Evolutionary conservation across 1,284 basidiomycete genomes (phyloP).

Genomic region (Heterobasidion annosum): DNA sequence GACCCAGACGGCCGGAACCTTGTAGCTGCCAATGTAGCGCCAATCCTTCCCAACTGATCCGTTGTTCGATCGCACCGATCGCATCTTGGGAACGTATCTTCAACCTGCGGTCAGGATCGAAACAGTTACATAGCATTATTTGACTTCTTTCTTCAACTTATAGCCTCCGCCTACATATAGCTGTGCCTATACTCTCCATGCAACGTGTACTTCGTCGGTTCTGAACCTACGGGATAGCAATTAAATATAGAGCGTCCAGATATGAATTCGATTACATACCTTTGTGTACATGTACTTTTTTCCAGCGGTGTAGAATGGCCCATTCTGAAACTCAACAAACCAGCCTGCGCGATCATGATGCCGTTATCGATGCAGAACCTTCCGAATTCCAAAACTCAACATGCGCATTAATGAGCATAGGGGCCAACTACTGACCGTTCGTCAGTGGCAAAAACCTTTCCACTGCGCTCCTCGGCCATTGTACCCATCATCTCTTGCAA

Average conservation of each 20-base stretch:
- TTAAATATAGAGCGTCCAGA: not conserved
- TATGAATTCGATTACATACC: constrained; percentile 32
- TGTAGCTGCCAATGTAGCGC: constrained; percentile 39
- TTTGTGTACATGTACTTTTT: constrained; percentile 84
- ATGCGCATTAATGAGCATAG: constrained; percentile 2
- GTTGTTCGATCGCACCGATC: not conserved
- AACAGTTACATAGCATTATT: no score
- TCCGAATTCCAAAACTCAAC: constrained; percentile 4
- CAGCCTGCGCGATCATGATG: constrained; percentile 99
- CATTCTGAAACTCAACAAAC: constrained; percentile 88
- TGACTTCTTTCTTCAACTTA: no score
- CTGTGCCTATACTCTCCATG: constrained; percentile 60
- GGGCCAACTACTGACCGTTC: constrained; percentile 56
- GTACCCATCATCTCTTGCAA: constrained; percentile 98
- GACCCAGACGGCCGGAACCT: constrained; percentile 44
- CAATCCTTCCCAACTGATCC: not conserved
- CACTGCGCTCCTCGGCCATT: constrained; percentile 89
- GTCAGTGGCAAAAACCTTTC: constrained; percentile 92
- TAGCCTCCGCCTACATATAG: no score
- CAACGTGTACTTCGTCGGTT: constrained; percentile 85
- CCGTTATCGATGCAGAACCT: constrained; percentile 99
- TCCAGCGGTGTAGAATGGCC: constrained; percentile 73
- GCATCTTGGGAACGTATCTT: not conserved
- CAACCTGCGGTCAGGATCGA: no score
- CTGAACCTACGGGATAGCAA: constrained; percentile 53